Conservation (phyloP, 768 basidiomycete genomes). For the Tremella fuciformis region DNA sequence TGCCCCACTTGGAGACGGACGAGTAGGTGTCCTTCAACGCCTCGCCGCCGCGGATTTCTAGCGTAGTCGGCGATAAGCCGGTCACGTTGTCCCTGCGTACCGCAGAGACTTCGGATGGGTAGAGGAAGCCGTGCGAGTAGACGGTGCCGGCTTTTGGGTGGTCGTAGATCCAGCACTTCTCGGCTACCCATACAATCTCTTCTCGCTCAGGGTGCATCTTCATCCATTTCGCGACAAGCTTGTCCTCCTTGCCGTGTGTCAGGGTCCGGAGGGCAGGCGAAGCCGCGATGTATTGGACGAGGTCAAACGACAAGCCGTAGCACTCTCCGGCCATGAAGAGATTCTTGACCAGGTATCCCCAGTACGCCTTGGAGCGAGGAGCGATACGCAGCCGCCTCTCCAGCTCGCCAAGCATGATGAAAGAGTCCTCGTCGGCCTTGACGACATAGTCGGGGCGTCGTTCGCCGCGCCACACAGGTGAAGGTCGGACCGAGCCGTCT, state of each 20-base stretch:
- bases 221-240: conserved; percentile 87
- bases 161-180: conserved; percentile 97
- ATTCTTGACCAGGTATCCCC: conserved; percentile 70
- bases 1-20: conserved; percentile 80
- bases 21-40: conserved; percentile 63
- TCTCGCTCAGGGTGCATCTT: conserved; percentile 66
- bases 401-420: conserved; percentile 89
- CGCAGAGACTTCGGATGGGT: conserved; percentile 78
- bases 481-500: conserved; percentile 53
- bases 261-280: conserved; percentile 66
- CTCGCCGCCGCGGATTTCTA: conserved; percentile 43
- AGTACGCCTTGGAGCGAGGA: conserved; percentile 58
- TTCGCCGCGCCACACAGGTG: conserved; percentile 43
- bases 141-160: conserved; percentile 92
- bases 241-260: conserved; percentile 83
- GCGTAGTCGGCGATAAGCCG: conserved; percentile 47
- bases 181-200: conserved; percentile 82
- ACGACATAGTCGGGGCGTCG: conserved; percentile 85
- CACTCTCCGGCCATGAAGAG: conserved; percentile 93
- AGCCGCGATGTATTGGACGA: conserved; percentile 81
- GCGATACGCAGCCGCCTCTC: conserved; percentile 82
- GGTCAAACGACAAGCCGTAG: conserved; percentile 82
- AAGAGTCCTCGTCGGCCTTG: conserved; percentile 93
- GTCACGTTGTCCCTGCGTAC: conserved; percentile 57
- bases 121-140: conserved; percentile 91